Conservation (phyloP, 129 eudicot genomes). For the Logfia minima region DNA sequence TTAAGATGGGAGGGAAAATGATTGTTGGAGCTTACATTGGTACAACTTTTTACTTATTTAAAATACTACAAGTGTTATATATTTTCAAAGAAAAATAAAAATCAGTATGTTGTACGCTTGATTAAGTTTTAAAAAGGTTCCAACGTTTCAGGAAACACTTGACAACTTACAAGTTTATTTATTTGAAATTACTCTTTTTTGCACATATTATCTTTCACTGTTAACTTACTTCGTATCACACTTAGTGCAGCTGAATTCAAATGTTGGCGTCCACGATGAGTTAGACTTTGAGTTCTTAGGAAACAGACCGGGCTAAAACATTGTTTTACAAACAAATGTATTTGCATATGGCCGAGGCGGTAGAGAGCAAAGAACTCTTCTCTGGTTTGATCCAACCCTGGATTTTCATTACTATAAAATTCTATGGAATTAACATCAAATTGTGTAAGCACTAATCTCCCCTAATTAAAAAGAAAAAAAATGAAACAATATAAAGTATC, state of each 20-base stretch:
- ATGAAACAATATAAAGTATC: too few relatives aligned
- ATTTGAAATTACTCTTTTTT: too few relatives aligned
- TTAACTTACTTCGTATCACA: background rate
- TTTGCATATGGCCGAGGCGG: conserved; percentile 57
- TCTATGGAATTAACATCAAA: conserved; percentile 71
- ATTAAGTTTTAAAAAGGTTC: background rate
- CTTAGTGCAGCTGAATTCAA: conserved; percentile 48
- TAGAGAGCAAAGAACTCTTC: conserved; percentile 67
- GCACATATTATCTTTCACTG: too few relatives aligned
- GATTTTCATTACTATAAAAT: conserved; percentile 69
- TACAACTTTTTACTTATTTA: too few relatives aligned
- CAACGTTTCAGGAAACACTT: background rate
- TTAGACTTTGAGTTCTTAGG: conserved; percentile 89
- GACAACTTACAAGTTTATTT: too few relatives aligned
- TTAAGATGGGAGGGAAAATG: too few relatives aligned
- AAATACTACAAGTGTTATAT: too few relatives aligned
- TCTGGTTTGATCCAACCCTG: conserved; percentile 80
- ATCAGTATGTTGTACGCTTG: too few relatives aligned
- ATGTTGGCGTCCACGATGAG: conserved; percentile 52
- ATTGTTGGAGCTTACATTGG: too few relatives aligned
- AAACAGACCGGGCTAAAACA: conserved; percentile 56
- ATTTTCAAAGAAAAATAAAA: too few relatives aligned
- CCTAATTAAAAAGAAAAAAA: background rate
- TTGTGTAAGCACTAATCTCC: conserved; percentile 52
- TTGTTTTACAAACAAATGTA: conserved; percentile 65